Evolutionary conservation across 164 flowering plant genomes (phyloP).

Genomic region (Tetracentron sinense): DNA sequence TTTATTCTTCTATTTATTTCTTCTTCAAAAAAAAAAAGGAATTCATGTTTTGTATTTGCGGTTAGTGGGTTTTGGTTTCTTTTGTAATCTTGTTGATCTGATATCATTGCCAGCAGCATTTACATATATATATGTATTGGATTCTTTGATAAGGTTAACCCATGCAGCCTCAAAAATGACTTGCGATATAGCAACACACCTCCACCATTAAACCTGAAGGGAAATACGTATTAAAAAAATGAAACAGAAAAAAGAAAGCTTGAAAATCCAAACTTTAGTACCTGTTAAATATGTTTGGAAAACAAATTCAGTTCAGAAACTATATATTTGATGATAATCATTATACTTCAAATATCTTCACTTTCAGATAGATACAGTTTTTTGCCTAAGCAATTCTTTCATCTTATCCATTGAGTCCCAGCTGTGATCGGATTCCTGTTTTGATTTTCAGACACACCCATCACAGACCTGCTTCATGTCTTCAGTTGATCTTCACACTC

Average conservation of each 20-base stretch:
- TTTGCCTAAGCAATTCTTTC: neutral
- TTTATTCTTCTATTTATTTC: too few species aligned
- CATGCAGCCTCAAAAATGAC: neutral
- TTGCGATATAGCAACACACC: neutral
- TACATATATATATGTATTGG: neutral
- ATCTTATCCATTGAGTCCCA: neutral
- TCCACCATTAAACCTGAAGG: neutral
- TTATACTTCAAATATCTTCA: neutral
- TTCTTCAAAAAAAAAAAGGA: too few species aligned
- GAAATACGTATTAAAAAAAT: neutral
- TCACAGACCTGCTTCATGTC: slow-evolving; percentile 98
- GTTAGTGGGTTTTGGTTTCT: too few species aligned
- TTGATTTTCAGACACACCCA: slow-evolving; percentile 86
- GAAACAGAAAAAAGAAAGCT: neutral
- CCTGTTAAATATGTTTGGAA: neutral
- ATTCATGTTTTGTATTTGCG: too few species aligned
- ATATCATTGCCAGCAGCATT: too few species aligned
- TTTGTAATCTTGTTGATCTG: too few species aligned
- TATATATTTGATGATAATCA: neutral
- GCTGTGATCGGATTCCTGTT: neutral
- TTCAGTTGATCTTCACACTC: slow-evolving; percentile 97
- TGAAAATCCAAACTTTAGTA: neutral
- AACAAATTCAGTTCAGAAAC: neutral
- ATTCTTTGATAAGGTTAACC: neutral
- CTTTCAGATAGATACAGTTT: neutral